Evolutionary conservation across 352 stramenopile genomes (phyloP).

Genomic region (Phytopythium mirpurense): DNA sequence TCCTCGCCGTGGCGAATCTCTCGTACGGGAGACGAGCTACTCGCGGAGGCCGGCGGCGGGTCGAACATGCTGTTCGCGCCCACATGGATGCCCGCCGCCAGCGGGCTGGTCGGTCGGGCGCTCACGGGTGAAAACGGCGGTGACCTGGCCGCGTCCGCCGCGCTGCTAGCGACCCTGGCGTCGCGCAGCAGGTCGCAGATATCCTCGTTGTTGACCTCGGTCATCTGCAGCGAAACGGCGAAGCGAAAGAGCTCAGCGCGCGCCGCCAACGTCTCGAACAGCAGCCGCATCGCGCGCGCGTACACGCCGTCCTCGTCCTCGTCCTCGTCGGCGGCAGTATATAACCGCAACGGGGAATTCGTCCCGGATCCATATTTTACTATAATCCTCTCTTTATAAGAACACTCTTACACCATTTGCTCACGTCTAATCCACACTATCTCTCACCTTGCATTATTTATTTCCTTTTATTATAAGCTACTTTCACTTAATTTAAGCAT

Average conservation of each 20-base stretch:
- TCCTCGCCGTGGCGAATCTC: conserved; percentile 72
- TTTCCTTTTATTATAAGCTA: no score
- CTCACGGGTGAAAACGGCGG: conserved; percentile 65
- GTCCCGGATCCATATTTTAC: no score
- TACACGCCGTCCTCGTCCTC: conserved; percentile 32
- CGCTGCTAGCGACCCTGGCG: background rate
- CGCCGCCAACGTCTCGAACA: conserved; percentile 31
- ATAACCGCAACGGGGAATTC: no score
- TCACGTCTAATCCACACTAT: no score
- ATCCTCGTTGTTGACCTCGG: conserved; percentile 88
- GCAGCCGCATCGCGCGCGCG: conserved; percentile 31
- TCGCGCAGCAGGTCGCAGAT: conserved; percentile 62
- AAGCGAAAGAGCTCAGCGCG: conserved; percentile 50
- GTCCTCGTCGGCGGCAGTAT: conserved; percentile 32
- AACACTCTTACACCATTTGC: no score
- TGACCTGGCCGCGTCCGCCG: conserved; percentile 11
- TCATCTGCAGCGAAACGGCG: conserved; percentile 45
- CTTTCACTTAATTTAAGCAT: no score
- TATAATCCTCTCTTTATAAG: no score
- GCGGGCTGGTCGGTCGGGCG: conserved; percentile 18
- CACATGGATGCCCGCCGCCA: conserved; percentile 36
- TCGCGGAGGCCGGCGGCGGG: conserved; percentile 9
- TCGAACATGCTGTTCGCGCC: conserved; percentile 28
- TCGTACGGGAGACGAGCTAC: conserved; percentile 20
- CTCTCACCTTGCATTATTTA: no score